phyloP scores from a whole-genome alignment of 768 basidiomycete genomes.

The Lyophyllum shimeji region DNA sequence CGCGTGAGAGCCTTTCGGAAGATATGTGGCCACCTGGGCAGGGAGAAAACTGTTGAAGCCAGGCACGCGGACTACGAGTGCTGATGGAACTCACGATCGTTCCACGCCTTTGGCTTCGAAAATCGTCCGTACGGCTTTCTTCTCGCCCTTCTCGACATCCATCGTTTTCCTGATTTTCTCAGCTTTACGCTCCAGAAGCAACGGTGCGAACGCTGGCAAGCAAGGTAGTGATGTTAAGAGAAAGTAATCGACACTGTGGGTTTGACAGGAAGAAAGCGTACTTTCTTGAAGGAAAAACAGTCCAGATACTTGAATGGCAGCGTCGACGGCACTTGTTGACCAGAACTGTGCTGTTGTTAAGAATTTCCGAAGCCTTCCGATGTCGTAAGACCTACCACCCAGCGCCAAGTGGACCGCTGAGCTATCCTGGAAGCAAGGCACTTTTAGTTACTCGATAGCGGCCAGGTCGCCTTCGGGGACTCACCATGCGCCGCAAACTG shows the following conservation, averaged over 20 bases:
- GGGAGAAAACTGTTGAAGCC: not conserved
- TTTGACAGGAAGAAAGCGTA: conserved; percentile 23
- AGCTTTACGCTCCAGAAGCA: conserved; percentile 52
- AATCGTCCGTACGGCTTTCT: conserved; percentile 43
- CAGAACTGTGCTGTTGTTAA: conserved; percentile 46
- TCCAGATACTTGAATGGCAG: conserved; percentile 52
- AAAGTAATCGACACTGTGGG: no score
- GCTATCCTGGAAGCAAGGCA: conserved; percentile 42
- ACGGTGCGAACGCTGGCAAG: conserved; percentile 43
- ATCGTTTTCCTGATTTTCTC: conserved; percentile 38
- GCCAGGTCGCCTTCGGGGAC: conserved; percentile 4
- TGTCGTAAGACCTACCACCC: conserved; percentile 52
- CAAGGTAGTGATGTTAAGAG: not conserved
- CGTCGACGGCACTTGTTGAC: conserved; percentile 61
- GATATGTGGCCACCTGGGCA: conserved; percentile 49
- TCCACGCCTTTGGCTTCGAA: conserved; percentile 38
- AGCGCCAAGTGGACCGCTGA: conserved; percentile 65
- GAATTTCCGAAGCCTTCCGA: not conserved
- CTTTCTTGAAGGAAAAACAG: conserved; percentile 64
- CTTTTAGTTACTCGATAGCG: not conserved
- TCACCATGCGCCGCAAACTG: conserved; percentile 60
- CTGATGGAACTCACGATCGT: conserved; percentile 37
- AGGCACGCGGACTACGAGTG: not conserved
- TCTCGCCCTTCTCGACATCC: conserved; percentile 45
- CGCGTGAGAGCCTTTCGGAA: conserved; percentile 55